A percentile compares a stretch with the other conserved stretches of the same genome.
Conservation (phyloP, 805 yeast genomes). For the Saccharomycopsis amapae region DNA sequence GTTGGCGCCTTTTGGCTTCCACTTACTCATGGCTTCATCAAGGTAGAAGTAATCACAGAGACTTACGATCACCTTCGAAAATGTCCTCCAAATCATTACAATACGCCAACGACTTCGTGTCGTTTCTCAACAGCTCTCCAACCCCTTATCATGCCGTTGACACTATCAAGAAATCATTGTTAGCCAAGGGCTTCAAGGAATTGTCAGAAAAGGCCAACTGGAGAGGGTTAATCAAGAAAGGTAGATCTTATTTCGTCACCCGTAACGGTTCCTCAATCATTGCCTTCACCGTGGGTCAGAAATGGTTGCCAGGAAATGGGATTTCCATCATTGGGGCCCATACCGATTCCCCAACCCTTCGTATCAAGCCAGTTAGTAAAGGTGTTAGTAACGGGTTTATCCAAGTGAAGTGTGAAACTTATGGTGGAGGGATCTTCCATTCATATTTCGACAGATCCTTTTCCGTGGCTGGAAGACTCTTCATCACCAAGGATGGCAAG, state of each 20-base stretch:
- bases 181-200: conserved; percentile 62
- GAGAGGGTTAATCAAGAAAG: conserved; percentile 46
- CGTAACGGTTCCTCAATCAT: conserved; percentile 84
- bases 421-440: conserved; percentile 96
- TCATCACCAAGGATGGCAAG: conserved; percentile 44
- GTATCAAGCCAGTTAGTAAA: conserved; percentile 82
- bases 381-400: conserved; percentile 64
- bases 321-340: conserved; percentile 91
- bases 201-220: conserved; percentile 66
- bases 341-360: conserved; percentile 86
- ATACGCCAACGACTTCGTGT: conserved; percentile 45
- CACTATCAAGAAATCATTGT: conserved; percentile 48
- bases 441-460: conserved; percentile 96
- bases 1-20: too few relatives aligned
- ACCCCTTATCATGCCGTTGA: conserved; percentile 92
- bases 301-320: conserved; percentile 71
- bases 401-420: conserved; percentile 88
- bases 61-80: too few relatives aligned
- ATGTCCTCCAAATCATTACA: conserved; percentile 17
- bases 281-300: conserved; percentile 75
- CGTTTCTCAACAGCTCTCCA: conserved; percentile 78
- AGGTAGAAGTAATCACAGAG: too few relatives aligned
- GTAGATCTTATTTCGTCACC: conserved; percentile 75
- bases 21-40: too few relatives aligned
- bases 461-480: conserved; percentile 86